Evolutionary conservation across 352 stramenopile species (phyloP).

Genomic region (Pythium aphanidermatum): DNA sequence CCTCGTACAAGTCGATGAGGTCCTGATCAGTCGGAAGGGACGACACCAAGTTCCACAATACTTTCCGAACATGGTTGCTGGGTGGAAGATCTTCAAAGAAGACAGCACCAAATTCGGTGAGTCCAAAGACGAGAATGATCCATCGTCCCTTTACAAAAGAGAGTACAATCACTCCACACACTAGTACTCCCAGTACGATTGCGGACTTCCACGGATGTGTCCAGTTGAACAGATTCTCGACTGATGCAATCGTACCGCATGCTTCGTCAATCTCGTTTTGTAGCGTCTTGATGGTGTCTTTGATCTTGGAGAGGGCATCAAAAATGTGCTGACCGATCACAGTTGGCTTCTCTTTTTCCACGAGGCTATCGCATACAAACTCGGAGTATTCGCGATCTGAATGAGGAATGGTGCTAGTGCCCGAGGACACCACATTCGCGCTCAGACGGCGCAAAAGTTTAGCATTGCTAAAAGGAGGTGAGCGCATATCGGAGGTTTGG

Average conservation of each 20-base stretch:
- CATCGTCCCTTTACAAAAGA: constrained; percentile 64
- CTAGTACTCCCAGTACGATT: constrained; percentile 43
- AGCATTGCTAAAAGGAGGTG: too few relatives aligned
- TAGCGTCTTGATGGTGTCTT: constrained; percentile 70
- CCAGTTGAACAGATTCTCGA: constrained; percentile 86
- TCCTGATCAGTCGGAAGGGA: constrained; percentile 79
- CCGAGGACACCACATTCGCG: constrained; percentile 8
- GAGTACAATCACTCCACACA: constrained; percentile 46
- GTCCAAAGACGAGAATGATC: constrained; percentile 63
- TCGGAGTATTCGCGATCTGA: constrained; percentile 62
- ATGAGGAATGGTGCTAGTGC: constrained; percentile 17
- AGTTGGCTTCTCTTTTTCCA: constrained; percentile 61
- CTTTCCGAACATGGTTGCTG: constrained; percentile 72
- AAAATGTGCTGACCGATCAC: constrained; percentile 67
- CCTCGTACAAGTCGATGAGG: constrained; percentile 68
- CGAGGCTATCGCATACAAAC: constrained; percentile 59
- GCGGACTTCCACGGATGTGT: constrained; percentile 84
- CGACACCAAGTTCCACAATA: constrained; percentile 76
- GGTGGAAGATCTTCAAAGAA: constrained; percentile 72
- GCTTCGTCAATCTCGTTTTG: constrained; percentile 68
- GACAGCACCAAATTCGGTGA: constrained; percentile 72
- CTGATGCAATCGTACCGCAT: constrained; percentile 63
- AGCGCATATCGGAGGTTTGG: too few relatives aligned
- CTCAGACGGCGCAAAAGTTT: constrained; percentile 7
- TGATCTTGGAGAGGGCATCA: constrained; percentile 79